Base-by-base conservation (phyloP, 768 basidiomycete genomes). In the Hypholoma sublateritium region DNA sequence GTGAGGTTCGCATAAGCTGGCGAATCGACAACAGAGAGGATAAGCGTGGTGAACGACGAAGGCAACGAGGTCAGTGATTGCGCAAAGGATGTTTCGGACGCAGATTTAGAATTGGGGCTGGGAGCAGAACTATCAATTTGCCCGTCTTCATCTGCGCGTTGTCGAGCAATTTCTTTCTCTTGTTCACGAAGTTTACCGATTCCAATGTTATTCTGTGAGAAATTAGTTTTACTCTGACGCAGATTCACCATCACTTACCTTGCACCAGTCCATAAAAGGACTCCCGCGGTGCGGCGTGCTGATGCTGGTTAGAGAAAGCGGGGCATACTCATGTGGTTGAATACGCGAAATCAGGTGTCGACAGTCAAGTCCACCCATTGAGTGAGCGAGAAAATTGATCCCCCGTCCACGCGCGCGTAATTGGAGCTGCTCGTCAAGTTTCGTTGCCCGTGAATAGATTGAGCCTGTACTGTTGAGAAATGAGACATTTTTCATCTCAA, bases 261-360 rank as follows among this genome's bases (percentile, higher is more conserved):
- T 80, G 75, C 96, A 98, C 97, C 97, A 99, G 69, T 97, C 93
- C 97, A 99, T 99, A 72, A 99, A 98, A 1, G 96, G 95, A 63
- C 91, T 93, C 34, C 97, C 96, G 16, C 93, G 83, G 69, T 99
- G 97, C 14, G 97, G 97, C 0, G 97, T 98, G 22, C 88, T 86
- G 61, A 99, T 82, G 19, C 87, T 91, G 1, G 91, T 98, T 57
- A 99, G 75, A 6, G 93, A 95, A 28, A 94, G 72, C 1, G 97
- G 95, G 1, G 80, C 80, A 72, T 98, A 98, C 50, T 89, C 86
- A 9, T 73, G 79, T 0, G 96, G 94, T 60, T 83, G 83, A 63
- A 95, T 79, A 69, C 90, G 90, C 2, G 92, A 85, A 57, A 98
- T 95, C 16, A 99, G 78, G 68, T 98, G 87, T 50, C 97, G 84